phyloP scores from a whole-genome alignment of 2,329 filamentous ascomycete genomes.

The Fusarium solani-melongenae region DNA sequence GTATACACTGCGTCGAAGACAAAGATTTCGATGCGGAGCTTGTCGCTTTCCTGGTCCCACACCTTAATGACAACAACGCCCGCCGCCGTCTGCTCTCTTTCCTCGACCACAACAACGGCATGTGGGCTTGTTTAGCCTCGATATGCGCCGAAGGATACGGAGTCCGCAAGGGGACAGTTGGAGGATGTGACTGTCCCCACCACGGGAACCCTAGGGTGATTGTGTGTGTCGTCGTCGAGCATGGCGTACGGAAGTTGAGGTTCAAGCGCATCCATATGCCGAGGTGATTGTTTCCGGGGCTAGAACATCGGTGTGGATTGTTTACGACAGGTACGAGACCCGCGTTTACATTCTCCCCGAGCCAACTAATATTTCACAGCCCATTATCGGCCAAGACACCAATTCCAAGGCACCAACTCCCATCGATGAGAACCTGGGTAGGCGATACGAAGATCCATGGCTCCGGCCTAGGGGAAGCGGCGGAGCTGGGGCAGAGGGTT shows the following conservation, averaged over 20 bases:
- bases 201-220: background rate
- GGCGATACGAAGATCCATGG: background rate
- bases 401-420: background rate
- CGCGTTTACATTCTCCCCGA: background rate
- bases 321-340: background rate
- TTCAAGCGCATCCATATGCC: background rate
- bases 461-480: background rate
- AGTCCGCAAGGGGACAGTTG: background rate
- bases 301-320: background rate
- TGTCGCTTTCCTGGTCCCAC: background rate
- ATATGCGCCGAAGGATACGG: background rate
- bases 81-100: background rate
- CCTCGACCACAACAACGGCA: background rate
- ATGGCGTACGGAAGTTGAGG: background rate
- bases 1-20: background rate
- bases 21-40: background rate
- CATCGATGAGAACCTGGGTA: background rate
- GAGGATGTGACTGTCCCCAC: background rate
- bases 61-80: background rate
- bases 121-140: background rate
- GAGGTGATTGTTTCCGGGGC: background rate
- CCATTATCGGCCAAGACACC: background rate
- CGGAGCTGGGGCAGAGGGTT: background rate
- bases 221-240: background rate
- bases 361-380: background rate